Base-by-base conservation (phyloP, 768 basidiomycete genomes). In the Hygrophorus pudorinus region DNA sequence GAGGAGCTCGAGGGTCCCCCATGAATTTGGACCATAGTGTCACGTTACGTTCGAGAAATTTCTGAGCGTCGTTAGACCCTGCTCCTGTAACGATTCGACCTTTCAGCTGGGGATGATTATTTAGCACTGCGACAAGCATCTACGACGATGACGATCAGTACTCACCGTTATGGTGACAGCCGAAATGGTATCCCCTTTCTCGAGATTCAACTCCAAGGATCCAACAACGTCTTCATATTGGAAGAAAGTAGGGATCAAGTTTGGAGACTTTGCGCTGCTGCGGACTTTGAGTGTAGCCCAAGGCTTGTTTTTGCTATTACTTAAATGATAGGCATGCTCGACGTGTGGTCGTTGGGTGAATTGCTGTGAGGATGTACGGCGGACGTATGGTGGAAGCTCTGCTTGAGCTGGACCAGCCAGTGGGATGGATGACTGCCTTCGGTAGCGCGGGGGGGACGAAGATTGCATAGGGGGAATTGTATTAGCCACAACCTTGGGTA, bases 91-190 rank as follows among this genome's bases (percentile, higher is more conserved):
- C 60, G n/a, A 72, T 57, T 38, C 62, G 58, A 6, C 69, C 70
- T 8, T 48, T 54, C 6, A 67, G 44, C 70, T 72, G 40, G 2
- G 9, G 27, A 14, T 12, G 40, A 29, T 12, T 16, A 13, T 34
- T 20, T 39, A 33, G 16, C 21, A 28, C 37, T 5, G 38, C 34
- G 27, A 14, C 17, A 14, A 42, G 38, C 29, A 35, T 27, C 10
- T 14, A 30, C 20, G 27, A 46, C 37, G 40, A 38, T 27, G 34
- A 24, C 43, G 31, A 38, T 6, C 14, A 5, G 5, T 36, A 51
- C 65, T 53, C 53, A 79, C 80, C 45, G 67, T 64, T 40, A 81
- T 49, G 10, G 61, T 58, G 10, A 82, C 67, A 9, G 64, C 63
- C 47, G 72, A 68, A 37, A 78, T 67, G 16, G 62, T 60, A 33